These are phyloP conservation scores for Linnemannia zychae DNA, from an alignment of 192 early-diverging fungal genomes.

Conservation along the genomic window DNA sequence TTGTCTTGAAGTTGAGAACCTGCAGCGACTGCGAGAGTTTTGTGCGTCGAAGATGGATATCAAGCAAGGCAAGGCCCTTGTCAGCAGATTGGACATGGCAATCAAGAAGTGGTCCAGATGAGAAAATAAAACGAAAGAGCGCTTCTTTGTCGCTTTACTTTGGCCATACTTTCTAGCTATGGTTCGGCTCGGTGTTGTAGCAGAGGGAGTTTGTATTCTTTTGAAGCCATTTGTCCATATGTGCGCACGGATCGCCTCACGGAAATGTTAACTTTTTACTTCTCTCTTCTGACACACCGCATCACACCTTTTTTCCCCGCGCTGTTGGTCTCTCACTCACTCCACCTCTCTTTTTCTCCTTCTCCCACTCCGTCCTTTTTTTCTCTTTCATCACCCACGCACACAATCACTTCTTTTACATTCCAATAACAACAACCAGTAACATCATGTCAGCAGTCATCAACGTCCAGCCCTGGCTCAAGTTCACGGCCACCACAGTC, in stretches of 20 bases:
- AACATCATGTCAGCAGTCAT: constrained; percentile 33
- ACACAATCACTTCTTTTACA: neutral
- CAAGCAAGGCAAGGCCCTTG: constrained; percentile 29
- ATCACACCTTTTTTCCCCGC: neutral
- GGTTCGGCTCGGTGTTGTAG: neutral
- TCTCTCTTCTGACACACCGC: neutral
- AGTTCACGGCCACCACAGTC: constrained; percentile 71
- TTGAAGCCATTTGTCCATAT: no score
- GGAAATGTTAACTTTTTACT: neutral
- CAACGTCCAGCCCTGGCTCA: constrained; percentile 58
- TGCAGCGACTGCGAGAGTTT: constrained; percentile 31
- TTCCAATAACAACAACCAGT: no score
- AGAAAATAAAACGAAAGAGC: neutral
- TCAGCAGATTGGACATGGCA: constrained; percentile 32
- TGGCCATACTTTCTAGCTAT: neutral
- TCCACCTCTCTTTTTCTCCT: neutral
- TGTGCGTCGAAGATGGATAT: constrained; percentile 30
- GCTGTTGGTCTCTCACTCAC: no score
- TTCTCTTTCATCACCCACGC: no score
- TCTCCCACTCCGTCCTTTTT: neutral
- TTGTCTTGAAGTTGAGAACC: constrained; percentile 27
- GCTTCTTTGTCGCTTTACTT: no score
- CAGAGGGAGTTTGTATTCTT: neutral
- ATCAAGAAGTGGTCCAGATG: constrained; percentile 25
- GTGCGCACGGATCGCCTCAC: constrained; percentile 11